Conservation (phyloP, 371 early-diverging fungal genomes). For the Scutellospora calospora region DNA sequence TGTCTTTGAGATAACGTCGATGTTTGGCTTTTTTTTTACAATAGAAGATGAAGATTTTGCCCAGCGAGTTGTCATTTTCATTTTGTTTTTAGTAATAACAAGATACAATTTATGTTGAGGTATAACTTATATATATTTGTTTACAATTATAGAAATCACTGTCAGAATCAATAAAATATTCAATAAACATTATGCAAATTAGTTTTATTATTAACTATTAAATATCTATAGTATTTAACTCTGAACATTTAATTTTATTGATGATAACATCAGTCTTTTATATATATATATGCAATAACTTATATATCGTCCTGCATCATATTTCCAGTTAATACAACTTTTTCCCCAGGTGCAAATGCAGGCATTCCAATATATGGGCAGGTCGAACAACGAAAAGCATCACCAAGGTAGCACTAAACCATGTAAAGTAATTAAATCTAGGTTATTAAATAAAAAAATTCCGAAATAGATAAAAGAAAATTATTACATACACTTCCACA, state of each 20-base stretch:
- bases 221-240: too few relatives aligned
- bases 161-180: too few relatives aligned
- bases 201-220: too few relatives aligned
- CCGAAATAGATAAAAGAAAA: constrained; percentile 31
- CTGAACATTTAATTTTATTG: too few relatives aligned
- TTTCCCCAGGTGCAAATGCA: constrained; percentile 97
- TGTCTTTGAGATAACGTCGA: neutral
- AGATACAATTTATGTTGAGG: too few relatives aligned
- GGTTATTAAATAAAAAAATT: constrained; percentile 7
- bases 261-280: too few relatives aligned
- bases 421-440: constrained; percentile 48
- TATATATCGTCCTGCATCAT: constrained; percentile 67
- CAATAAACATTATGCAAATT: too few relatives aligned
- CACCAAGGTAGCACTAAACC: constrained; percentile 96
- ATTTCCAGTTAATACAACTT: constrained; percentile 79
- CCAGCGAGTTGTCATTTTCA: too few relatives aligned
- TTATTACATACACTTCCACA: constrained; percentile 72
- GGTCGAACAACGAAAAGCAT: constrained; percentile 98
- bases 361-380: constrained; percentile 99
- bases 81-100: too few relatives aligned
- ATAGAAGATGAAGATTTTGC: too few relatives aligned
- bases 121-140: too few relatives aligned
- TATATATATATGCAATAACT: constrained; percentile 48
- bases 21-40: neutral
- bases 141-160: too few relatives aligned